Base-by-base conservation (phyloP, 1,284 basidiomycete species). In the Puccinia horiana region DNA sequence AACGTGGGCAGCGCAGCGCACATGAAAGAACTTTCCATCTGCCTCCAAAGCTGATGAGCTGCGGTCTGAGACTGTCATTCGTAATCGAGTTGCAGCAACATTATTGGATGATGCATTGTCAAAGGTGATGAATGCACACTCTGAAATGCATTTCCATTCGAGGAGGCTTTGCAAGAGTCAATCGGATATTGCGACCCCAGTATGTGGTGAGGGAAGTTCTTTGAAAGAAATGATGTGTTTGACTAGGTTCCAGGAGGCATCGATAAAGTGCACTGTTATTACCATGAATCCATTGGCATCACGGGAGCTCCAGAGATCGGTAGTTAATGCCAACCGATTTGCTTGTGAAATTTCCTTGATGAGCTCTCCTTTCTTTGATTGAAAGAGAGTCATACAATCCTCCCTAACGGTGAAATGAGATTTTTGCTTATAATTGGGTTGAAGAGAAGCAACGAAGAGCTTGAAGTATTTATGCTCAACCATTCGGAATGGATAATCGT, bases 161-260 rank as follows among this genome's bases (percentile, higher is more conserved):
- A n/a, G 9, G 8, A 58, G 23, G 20, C 23, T 58, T 29, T 58
- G 56, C 11, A 29, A 8, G 9, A 58, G 20, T 58, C 26, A 29
- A n/a, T 58, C 61, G n/a, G 61, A 16, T 14, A 63, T 63, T 14
- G 61, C 61, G 20, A 20, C 23, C 29, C 61, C 61, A 8, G 61
- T 63, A 29, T 63, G 61, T 32, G 61, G 61, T 63, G 61, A 63
- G 61, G 61, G 8, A 9, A 63, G 20, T 63, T 29, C 29, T 20
- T 63, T 63, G 61, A 63, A 63, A 8, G 29, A 29, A 20, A 63
- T 63, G 61, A 63, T 63, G 61, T 63, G 61, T 20, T 63, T 63
- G 8, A 63, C 35, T 12, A 63, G 20, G 23, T 32, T 20, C 61
- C 61, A 63, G 35, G 61, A 26, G 11, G 6, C 26, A 63, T 29